Base-by-base conservation (phyloP, 768 basidiomycete genomes). In the Naganishia vaughanmartiniae region DNA sequence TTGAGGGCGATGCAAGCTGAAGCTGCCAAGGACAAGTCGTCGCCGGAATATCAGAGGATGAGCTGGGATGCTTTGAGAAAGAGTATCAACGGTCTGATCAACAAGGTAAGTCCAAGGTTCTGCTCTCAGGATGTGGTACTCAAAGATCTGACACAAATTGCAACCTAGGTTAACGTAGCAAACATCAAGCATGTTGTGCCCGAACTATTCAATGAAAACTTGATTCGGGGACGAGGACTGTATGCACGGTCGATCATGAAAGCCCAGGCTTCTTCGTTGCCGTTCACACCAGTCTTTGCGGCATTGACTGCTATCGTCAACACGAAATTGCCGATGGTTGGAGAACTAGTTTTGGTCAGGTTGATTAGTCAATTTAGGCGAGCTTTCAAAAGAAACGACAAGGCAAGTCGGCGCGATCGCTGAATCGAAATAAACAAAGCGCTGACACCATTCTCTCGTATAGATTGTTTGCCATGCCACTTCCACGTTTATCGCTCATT, bases 1-100 rank as follows among this genome's bases (percentile, higher is more conserved):
- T 84, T 98, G 46, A 87, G 93, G 55, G 93, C 93, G 0, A 85
- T 99, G 81, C 93, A 94, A 76, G 89, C 87, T 54, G 90, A 89
- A 34, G 92, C 92, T 10, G 82, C 87, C 7, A 83, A 85, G 72
- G 92, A 96, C 84, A 94, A 94, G 83, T 84, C 85, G 56, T 90
- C 90, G 70, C 76, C 89, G 24, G 94, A 96, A 82, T 98, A 90
- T 82, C 96, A 99, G 82, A 87, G 96, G 12, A 83, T 99, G 70
- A 91, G 92, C 12, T 99, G 96, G 96, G 96, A 99, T 78, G 96
- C 96, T 1, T 83, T 99, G 71, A 89, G 94, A 79, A 99, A 99
- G 83, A 91, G 90, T 63, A 90, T 99, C 77, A 98, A 96, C 33
- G 96, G 96, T 92, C 90, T 98, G 75, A 95, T 98, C 85, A 99